These are phyloP conservation scores for Leptodermis oblonga DNA, from an alignment of 257 asterid genomes.

Conservation along the genomic window DNA sequence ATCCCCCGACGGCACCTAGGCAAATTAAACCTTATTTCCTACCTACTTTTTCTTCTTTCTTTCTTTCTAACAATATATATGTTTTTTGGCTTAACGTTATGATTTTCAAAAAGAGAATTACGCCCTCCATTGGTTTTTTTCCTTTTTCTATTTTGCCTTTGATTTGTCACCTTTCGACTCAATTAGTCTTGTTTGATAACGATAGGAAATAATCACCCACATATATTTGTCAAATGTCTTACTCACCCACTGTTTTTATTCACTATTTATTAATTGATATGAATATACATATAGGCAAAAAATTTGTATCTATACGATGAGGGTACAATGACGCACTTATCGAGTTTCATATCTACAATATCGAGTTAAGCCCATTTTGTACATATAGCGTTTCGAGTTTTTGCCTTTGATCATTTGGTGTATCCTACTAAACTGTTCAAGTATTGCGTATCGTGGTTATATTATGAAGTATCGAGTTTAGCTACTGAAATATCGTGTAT, in stretches of 20 bases:
- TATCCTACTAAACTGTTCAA: too few species aligned
- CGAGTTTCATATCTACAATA: too few species aligned
- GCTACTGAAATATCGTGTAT: too few species aligned
- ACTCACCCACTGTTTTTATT: neutral
- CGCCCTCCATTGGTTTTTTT: constrained; percentile 18
- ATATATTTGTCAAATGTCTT: too few species aligned
- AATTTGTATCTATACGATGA: too few species aligned
- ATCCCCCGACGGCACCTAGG: constrained; percentile 51
- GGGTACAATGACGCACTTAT: too few species aligned
- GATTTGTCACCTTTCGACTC: constrained; percentile 23
- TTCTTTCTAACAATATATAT: constrained; percentile 10
- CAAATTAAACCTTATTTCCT: constrained; percentile 29
- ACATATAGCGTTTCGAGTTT: too few species aligned
- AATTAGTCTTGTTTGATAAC: constrained; percentile 3
- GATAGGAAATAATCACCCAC: constrained; percentile 9
- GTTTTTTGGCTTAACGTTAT: constrained; percentile 7
- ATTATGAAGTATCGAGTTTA: too few species aligned
- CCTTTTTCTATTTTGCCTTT: constrained; percentile 25
- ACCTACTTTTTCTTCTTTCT: constrained; percentile 8
- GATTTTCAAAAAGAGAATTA: constrained; percentile 22
- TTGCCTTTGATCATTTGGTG: too few species aligned
- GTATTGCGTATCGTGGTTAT: too few species aligned
- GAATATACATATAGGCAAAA: too few species aligned
- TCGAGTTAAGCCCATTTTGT: too few species aligned
- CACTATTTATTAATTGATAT: neutral